Conservation (phyloP, 148 eudicot genomes). For the Chenopodium formosanum region DNA sequence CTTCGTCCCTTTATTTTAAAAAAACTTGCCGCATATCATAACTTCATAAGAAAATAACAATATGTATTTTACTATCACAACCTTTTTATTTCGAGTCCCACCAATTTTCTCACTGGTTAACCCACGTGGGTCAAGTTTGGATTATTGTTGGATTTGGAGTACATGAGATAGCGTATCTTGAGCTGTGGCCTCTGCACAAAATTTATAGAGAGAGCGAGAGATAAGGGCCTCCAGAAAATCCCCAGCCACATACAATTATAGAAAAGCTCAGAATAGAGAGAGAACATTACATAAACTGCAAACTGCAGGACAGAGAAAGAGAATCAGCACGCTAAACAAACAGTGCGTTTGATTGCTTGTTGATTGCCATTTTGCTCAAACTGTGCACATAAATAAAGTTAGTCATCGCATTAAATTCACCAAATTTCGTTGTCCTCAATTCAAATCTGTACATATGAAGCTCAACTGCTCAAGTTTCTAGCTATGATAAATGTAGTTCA, state of each 20-base stretch:
- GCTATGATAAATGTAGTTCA: too few relatives aligned
- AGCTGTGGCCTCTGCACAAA: background rate
- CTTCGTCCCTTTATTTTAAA: too few relatives aligned
- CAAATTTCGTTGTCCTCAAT: background rate
- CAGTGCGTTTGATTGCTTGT: constrained; percentile 15
- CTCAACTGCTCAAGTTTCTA: background rate
- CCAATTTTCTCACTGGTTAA: too few relatives aligned
- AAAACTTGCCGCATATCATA: too few relatives aligned
- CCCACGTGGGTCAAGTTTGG: too few relatives aligned
- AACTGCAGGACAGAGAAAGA: background rate
- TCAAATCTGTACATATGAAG: background rate
- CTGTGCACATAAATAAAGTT: background rate
- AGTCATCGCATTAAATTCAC: background rate
- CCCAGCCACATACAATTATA: constrained; percentile 3
- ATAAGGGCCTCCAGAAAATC: background rate
- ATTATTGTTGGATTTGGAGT: too few relatives aligned
- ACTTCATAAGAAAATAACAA: too few relatives aligned
- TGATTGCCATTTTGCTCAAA: background rate
- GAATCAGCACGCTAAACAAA: constrained; percentile 12
- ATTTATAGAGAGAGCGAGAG: constrained; percentile 2
- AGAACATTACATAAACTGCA: too few relatives aligned
- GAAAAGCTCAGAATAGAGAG: background rate
- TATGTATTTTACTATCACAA: too few relatives aligned
- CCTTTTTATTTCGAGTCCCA: too few relatives aligned
- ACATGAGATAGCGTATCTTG: background rate